Conservation (phyloP, 2,329 filamentous ascomycete species). For the Fusarium falciforme region DNA sequence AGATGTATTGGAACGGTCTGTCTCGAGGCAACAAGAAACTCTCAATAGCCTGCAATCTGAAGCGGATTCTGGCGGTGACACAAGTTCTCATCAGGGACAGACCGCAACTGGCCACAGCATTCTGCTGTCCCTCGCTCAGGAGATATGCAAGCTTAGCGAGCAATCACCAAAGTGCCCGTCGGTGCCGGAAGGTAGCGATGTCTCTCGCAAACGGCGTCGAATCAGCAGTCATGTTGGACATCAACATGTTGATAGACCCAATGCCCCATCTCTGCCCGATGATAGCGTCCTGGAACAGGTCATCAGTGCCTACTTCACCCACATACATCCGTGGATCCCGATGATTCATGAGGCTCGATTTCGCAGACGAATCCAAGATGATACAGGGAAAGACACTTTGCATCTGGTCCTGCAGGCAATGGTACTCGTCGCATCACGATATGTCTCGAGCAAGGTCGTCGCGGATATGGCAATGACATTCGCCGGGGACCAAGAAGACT, state of each 20-base stretch:
- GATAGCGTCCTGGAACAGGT: conserved; percentile 34
- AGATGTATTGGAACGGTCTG: conserved; percentile 24
- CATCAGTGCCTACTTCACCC: conserved; percentile 49
- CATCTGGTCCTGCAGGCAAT: conserved; percentile 51
- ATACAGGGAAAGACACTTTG: conserved; percentile 38
- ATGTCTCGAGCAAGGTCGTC: conserved; percentile 39
- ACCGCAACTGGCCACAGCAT: not conserved
- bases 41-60: conserved; percentile 8
- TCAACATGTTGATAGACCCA: not conserved
- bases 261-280: not conserved
- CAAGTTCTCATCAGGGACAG: not conserved
- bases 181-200: not conserved
- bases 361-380: conserved; percentile 37
- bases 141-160: conserved; percentile 13
- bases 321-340: conserved; percentile 54
- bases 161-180: not conserved
- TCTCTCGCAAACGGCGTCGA: conserved; percentile 13
- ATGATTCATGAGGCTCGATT: conserved; percentile 50
- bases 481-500: not conserved
- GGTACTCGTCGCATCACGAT: conserved; percentile 40
- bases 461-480: not conserved
- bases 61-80: not conserved
- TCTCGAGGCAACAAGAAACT: conserved; percentile 25
- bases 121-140: conserved; percentile 21
- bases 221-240: not conserved